phyloP scores from a whole-genome alignment of 2,329 filamentous ascomycete species.

The Xylaria polymorpha region DNA sequence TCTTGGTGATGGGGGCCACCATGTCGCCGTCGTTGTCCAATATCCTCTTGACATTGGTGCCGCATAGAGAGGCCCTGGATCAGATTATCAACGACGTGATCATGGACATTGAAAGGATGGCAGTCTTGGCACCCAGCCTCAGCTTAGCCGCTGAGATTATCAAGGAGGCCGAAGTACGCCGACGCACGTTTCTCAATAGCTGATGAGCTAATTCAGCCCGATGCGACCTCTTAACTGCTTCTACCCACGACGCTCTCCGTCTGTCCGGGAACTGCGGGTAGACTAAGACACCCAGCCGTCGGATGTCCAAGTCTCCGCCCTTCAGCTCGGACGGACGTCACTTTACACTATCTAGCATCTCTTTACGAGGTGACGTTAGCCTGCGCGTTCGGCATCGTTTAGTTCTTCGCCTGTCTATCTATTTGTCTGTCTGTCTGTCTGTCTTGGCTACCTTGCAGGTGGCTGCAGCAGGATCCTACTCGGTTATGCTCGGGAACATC shows the following conservation, averaged over 20 bases:
- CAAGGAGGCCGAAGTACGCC: conserved; percentile 79
- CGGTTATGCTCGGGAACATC: conserved; percentile 43
- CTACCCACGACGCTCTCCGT: conserved; percentile 29
- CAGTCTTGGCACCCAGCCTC: conserved; percentile 79
- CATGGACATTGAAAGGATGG: conserved; percentile 78
- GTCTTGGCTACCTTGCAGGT: conserved; percentile 33
- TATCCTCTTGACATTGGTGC: conserved; percentile 69
- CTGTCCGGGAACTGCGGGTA: conserved; percentile 29
- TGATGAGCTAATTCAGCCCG: conserved; percentile 49
- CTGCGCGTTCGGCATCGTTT: conserved; percentile 27
- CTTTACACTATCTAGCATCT: conserved; percentile 13
- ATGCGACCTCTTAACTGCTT: conserved; percentile 30
- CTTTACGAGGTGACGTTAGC: conserved; percentile 25
- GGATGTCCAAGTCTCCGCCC: conserved; percentile 26
- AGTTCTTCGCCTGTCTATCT: conserved; percentile 14
- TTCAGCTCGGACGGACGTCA: conserved; percentile 19
- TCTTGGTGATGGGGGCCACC: conserved; percentile 85
- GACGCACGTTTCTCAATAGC: conserved; percentile 70
- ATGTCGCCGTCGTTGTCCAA: conserved; percentile 79
- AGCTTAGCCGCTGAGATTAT: conserved; percentile 82
- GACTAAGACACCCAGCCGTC: conserved; percentile 21
- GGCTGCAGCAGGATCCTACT: conserved; percentile 38
- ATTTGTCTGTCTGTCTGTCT: conserved; percentile 11
- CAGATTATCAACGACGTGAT: conserved; percentile 82
- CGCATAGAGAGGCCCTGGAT: conserved; percentile 72